Percentiles rank a stretch among this genome's conserved stretches.
Evolutionary conservation across 2,329 filamentous ascomycete species (phyloP).

Genomic region (Nannizziopsis arthrosporioides): DNA sequence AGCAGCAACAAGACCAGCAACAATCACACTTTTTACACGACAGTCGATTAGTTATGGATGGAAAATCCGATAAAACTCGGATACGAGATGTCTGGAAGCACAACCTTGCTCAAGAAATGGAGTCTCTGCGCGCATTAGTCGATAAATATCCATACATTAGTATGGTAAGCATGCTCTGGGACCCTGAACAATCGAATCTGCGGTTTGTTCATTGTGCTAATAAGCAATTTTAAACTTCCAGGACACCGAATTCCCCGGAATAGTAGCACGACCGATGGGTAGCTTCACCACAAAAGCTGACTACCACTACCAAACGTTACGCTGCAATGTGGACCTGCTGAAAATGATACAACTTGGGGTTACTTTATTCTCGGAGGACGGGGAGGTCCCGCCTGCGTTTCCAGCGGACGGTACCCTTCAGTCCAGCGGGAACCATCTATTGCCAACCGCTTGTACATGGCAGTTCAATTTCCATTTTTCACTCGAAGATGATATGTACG

Average conservation of each 20-base stretch:
- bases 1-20: constrained; percentile 43
- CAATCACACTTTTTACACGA: constrained; percentile 37
- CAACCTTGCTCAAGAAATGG: constrained; percentile 87
- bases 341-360: constrained; percentile 97
- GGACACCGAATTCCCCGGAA: constrained; percentile 98
- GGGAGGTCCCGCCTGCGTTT: constrained; percentile 68
- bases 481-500: constrained; percentile 92
- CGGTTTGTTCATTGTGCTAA: constrained; percentile 14
- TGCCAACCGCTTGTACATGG: constrained; percentile 77
- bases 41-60: constrained; percentile 42
- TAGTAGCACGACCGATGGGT: constrained; percentile 90
- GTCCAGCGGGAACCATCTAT: constrained; percentile 41
- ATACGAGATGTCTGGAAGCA: constrained; percentile 96
- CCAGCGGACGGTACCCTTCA: constrained; percentile 43
- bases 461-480: constrained; percentile 99
- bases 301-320: constrained; percentile 95
- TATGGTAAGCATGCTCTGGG: constrained; percentile 57
- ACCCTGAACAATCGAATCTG: not conserved
- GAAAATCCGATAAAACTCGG: constrained; percentile 55
- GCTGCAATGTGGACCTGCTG: constrained; percentile 92
- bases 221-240: constrained; percentile 29
- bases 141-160: constrained; percentile 92
- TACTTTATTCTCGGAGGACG: constrained; percentile 81
- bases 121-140: constrained; percentile 64
- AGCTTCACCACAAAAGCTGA: constrained; percentile 89